A percentile compares a stretch with the other conserved stretches of the same genome.
phyloP scores from a whole-genome alignment of 768 basidiomycete species.

The Leucosporidium yakuticum region DNA sequence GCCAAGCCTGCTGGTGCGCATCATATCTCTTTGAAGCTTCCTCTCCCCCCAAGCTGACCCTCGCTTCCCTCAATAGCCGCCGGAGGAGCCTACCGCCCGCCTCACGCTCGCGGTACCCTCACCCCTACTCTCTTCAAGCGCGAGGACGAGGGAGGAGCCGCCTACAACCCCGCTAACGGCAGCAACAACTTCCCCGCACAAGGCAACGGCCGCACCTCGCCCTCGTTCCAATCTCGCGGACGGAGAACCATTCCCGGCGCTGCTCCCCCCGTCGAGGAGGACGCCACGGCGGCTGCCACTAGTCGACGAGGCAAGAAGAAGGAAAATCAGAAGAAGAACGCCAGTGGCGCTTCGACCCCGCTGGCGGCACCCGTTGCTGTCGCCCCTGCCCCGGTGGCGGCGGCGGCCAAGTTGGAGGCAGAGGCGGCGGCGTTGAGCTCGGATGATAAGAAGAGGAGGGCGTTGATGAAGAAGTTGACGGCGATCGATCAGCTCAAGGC shows the following conservation, averaged over 20 bases:
- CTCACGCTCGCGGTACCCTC: conserved; percentile 80
- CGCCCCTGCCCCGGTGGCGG: not conserved
- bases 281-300: conserved; percentile 8
- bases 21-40: conserved; percentile 1
- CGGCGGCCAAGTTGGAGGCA: conserved; percentile 43
- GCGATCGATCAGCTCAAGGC: conserved; percentile 98
- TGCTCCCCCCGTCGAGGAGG: conserved; percentile 13
- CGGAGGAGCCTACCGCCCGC: conserved; percentile 80
- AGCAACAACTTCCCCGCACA: conserved; percentile 45
- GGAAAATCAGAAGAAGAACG: conserved; percentile 33
- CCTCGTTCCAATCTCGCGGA: conserved; percentile 13
- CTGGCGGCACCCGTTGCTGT: conserved; percentile 17
- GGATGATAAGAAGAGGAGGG: conserved; percentile 83
- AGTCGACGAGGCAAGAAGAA: conserved; percentile 37
- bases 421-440: conserved; percentile 47
- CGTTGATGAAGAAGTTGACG: conserved; percentile 96
- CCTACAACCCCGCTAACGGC: conserved; percentile 50
- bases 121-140: conserved; percentile 85
- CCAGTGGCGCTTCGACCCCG: conserved; percentile 26
- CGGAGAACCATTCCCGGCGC: conserved; percentile 30
- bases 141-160: conserved; percentile 76
- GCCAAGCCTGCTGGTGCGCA: conserved; percentile 51
- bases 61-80: conserved; percentile 51
- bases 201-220: conserved; percentile 22
- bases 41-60: conserved; percentile 18